phyloP scores from a whole-genome alignment of 169 alveolate species.

The Eimeria maxima region DNA sequence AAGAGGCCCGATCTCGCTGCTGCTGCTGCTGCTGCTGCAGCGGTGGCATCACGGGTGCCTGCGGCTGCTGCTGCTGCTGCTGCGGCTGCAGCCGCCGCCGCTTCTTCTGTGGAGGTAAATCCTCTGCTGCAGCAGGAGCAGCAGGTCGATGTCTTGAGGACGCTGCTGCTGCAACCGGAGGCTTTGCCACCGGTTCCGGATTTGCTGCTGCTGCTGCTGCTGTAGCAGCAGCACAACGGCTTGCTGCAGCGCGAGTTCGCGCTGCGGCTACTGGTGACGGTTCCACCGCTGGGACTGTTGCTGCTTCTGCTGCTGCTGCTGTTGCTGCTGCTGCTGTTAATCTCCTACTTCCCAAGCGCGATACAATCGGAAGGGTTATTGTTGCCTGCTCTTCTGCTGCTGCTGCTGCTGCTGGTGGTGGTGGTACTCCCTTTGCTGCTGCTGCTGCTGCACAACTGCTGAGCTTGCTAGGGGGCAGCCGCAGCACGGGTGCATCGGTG shows the following conservation, averaged over 20 bases:
- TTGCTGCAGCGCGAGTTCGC: neutral
- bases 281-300: neutral
- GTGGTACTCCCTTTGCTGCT: neutral
- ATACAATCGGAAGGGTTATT: neutral
- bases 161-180: slow-evolving; percentile 47
- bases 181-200: neutral
- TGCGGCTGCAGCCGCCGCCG: slow-evolving; percentile 19
- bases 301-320: slow-evolving; percentile 33
- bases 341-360: neutral
- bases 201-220: no score
- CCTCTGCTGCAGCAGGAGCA: slow-evolving; percentile 37
- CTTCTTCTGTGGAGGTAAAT: neutral
- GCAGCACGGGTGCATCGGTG: slow-evolving; percentile 12
- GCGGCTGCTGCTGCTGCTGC: slow-evolving; percentile 52
- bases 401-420: neutral
- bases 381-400: neutral
- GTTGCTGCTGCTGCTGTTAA: neutral
- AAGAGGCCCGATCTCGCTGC: slow-evolving; percentile 9
- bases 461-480: neutral
- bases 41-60: neutral
- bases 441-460: slow-evolving; percentile 8
- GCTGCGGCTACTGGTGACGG: neutral
- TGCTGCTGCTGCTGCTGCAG: slow-evolving; percentile 43
- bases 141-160: neutral
- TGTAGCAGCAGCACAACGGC: no score